Evolutionary conservation across 2,329 filamentous ascomycete species (phyloP).

Genomic region (Teratosphaeria zuluensis): DNA sequence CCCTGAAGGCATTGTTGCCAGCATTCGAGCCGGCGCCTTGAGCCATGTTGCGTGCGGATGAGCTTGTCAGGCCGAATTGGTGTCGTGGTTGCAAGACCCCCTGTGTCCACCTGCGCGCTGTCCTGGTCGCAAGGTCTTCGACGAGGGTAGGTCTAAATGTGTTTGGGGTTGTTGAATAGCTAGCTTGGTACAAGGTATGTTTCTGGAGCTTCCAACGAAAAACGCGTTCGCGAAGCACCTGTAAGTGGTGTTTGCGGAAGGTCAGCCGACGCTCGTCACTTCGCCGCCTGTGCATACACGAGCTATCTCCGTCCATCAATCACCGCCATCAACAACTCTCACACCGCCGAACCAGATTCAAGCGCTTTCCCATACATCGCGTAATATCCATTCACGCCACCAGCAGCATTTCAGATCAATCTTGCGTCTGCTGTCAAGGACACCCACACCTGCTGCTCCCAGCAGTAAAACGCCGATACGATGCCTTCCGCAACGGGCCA

Average conservation of each 20-base stretch:
- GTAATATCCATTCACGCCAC: background rate
- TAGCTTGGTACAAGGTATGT: background rate
- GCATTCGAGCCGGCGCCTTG: slow-evolving; percentile 38
- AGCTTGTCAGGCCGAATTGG: background rate
- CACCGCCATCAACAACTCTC: background rate
- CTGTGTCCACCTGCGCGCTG: background rate
- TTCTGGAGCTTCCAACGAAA: background rate
- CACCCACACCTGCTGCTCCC: background rate
- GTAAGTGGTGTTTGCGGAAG: background rate
- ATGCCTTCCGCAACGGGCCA: slow-evolving; percentile 90
- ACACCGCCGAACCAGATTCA: background rate
- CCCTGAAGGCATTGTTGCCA: slow-evolving; percentile 60
- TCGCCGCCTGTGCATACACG: background rate
- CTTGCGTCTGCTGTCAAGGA: background rate
- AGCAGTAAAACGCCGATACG: slow-evolving; percentile 18
- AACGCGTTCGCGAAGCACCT: background rate
- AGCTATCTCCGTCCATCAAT: background rate
- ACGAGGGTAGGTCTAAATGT: background rate
- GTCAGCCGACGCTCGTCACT: background rate
- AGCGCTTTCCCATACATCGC: background rate
- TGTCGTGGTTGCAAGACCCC: background rate
- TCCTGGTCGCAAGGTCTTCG: background rate
- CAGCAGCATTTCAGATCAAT: background rate
- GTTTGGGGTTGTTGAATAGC: background rate
- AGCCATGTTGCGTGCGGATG: slow-evolving; percentile 18